Evolutionary conservation across 2,329 filamentous ascomycete species (phyloP).

Genomic region (Chrysosporium keratinophilum): DNA sequence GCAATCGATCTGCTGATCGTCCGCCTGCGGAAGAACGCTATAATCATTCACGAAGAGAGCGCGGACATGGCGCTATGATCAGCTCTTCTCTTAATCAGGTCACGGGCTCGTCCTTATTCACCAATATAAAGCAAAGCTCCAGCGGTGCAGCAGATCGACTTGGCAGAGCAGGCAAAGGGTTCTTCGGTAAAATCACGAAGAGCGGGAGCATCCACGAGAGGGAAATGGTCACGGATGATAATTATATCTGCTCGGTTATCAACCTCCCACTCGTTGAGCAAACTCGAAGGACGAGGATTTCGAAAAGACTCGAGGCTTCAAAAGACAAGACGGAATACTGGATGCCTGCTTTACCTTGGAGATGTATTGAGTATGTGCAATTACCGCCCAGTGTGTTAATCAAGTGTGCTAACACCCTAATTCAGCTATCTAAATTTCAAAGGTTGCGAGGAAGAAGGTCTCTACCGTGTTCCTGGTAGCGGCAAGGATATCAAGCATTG

Average conservation of each 20-base stretch:
- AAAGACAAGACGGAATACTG: constrained; percentile 95
- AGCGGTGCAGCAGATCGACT: constrained; percentile 62
- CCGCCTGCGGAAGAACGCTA: constrained; percentile 24
- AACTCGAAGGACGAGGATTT: constrained; percentile 81
- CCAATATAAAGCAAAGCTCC: constrained; percentile 60
- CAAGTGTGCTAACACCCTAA: not conserved
- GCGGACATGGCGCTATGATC: constrained; percentile 31
- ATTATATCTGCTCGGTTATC: constrained; percentile 75
- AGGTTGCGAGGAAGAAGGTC: constrained; percentile 81
- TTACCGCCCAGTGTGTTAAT: not conserved
- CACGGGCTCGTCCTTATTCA: constrained; percentile 51
- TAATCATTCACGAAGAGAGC: constrained; percentile 20
- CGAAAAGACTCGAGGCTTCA: constrained; percentile 75
- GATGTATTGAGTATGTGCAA: constrained; percentile 66
- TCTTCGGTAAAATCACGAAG: constrained; percentile 66
- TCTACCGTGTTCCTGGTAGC: constrained; percentile 87
- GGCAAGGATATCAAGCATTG: constrained; percentile 85
- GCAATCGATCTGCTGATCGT: constrained; percentile 67
- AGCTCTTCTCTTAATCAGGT: constrained; percentile 40
- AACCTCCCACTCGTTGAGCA: constrained; percentile 80
- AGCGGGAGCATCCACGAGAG: constrained; percentile 58
- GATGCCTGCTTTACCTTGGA: constrained; percentile 94
- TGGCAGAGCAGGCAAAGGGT: constrained; percentile 64
- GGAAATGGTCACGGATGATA: constrained; percentile 62
- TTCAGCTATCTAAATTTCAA: constrained; percentile 78